Conservation (phyloP, 495 filamentous ascomycete species). For the Rostrohypoxylon terebratum region DNA sequence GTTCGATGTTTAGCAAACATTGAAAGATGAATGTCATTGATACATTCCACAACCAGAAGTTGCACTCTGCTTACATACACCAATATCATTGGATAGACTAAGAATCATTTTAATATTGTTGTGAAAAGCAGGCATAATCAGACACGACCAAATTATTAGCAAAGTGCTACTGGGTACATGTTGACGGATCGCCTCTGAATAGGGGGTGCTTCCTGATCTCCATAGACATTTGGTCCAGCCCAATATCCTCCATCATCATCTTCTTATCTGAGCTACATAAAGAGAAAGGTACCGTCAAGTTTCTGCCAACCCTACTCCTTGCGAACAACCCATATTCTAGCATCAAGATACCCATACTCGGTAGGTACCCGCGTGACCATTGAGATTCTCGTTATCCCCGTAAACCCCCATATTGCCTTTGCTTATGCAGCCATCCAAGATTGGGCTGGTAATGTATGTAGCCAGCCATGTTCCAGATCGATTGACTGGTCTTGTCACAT, state of each 20-base stretch:
- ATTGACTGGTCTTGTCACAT: constrained; percentile 40
- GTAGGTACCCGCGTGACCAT: constrained; percentile 47
- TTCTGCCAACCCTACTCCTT: not conserved
- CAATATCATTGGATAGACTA: no score
- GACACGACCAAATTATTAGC: not conserved
- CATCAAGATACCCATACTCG: constrained; percentile 40
- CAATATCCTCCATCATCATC: not conserved
- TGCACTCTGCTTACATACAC: no score
- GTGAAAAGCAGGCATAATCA: not conserved
- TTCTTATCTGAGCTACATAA: constrained; percentile 1
- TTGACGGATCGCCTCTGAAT: not conserved
- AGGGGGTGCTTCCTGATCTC: not conserved
- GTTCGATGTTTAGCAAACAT: no score
- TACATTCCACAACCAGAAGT: no score
- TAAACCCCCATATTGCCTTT: constrained; percentile 41
- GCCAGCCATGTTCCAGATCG: constrained; percentile 46
- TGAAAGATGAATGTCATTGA: no score
- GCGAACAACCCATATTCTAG: not conserved
- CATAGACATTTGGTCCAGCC: not conserved
- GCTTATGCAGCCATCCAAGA: constrained; percentile 42
- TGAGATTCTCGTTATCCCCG: constrained; percentile 45
- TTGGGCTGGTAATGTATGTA: constrained; percentile 38
- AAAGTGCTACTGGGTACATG: constrained; percentile 10
- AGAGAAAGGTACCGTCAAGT: constrained; percentile 9
- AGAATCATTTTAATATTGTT: not conserved